Evolutionary conservation across 108 stramenopile species (phyloP), one percentile per base, ranked within the genome.

Genomic region (Cyclotella baltica): DNA sequence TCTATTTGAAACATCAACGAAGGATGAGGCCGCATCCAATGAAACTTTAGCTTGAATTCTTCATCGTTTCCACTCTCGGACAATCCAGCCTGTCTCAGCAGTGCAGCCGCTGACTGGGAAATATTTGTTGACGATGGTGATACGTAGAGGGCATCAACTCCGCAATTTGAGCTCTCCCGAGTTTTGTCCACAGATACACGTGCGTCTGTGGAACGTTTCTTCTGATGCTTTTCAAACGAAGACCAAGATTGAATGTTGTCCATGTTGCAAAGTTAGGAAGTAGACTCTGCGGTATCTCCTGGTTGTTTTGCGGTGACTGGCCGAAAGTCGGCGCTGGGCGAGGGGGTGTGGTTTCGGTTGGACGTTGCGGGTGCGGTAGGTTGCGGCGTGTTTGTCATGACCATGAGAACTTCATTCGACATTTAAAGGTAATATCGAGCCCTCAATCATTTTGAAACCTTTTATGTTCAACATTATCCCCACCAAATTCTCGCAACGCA

Each of bases 1-100:
- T 53, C 36, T 5, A 73, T 48, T 33, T 70, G 19, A 56, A 80
- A 73, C 35, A 34, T 53, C 57, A 80, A 35, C 11, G 66, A 61
- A 20, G 79, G 79, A 53, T 80, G 79, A 59, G 79, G 79, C 29
- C 79, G 48, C 72, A 80, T 80, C 79, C 79, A 80, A 64, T 80
- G 72, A 52, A 80, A 80, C 29, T 52, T 56, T 19, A 80, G 59
- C 61, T 58, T 37, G 47, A 73, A 80, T 53, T 80, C 72, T 36
- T 73, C 72, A 9, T 73, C 72, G 56, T 0, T 31, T 27, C 28
- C n/a, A 19, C 27, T 25, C 35, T 34, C 31, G 22, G 79, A 35
- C 47, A 80, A 53, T 27, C 71, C 79, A 9, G 67, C 33, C 38
- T 73, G 79, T 34, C 58, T 40, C 58, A 80, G 33, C 20, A 80